Evolutionary conservation across 1,284 basidiomycete genomes (phyloP), one percentile per base, ranked within the genome.

Genomic region (Ustanciosporium gigantosporum): DNA sequence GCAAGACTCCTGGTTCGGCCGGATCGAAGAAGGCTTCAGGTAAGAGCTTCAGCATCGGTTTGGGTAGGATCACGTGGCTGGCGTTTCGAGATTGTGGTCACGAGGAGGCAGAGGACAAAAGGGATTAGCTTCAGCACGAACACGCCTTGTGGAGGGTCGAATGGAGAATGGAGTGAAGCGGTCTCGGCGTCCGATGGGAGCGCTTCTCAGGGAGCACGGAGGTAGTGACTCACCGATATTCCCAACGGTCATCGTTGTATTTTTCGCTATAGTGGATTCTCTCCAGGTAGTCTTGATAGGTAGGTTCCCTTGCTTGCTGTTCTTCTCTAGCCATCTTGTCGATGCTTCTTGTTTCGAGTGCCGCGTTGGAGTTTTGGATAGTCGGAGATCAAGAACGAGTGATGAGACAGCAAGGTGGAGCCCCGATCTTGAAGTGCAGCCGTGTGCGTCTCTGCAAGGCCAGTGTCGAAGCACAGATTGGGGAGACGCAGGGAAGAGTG

Each of bases 1-100:
- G 85, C 49, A 96, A 83, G 5, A 88, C 86, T 5, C 89, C 89
- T 23, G 84, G 82, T 59, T 89, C 84, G 67, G 92, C 87, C 2
- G 79, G 79, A 29, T 83, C 81, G 69, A 85, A 88, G 65, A 80
- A 82, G 36, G 40, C 43, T 40, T 76, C 65, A 5, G 76, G 76
- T 19, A 77, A 60, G n/a, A 70, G 57, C 36, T 76, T 76, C 41
- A 77, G 60, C 53, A 77, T 62, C 11, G 69, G 69, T 44, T 76
- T 81, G 78, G 74, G 68, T n/a, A 68, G 59, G 36, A 70, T 71
- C 25, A 73, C 72, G 40, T 73, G 76, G 24, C 66, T 73, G 42
- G 14, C 91, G 91, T n/a, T n/a, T n/a, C n/a, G n/a, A n/a, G n/a
- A n/a, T n/a, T n/a, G n/a, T n/a, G n/a, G n/a, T n/a, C n/a, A n/a